Evolutionary conservation across 106 monocot genomes (phyloP).

Genomic region (Platanthera zijinensis): DNA sequence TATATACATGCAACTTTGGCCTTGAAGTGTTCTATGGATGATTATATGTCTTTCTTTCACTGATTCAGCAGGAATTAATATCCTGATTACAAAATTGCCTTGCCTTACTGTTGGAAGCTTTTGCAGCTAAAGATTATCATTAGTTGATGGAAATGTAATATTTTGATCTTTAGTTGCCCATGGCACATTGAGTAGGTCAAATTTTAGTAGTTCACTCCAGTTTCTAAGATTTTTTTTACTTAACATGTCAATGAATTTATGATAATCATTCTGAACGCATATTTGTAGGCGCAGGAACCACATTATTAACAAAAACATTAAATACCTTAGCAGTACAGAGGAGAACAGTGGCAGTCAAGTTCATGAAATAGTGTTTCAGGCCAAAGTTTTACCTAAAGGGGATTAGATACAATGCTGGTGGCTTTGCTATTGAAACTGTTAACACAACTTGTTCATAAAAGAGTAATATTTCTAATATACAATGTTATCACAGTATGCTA

Average conservation of each 20-base stretch:
- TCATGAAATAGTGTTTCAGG: no score
- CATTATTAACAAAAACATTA: no score
- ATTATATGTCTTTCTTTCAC: neutral
- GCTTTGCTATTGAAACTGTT: no score
- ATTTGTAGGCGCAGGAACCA: neutral
- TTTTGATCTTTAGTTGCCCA: neutral
- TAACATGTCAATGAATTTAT: neutral
- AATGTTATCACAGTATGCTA: no score
- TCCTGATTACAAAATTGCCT: neutral
- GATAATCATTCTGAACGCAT: neutral
- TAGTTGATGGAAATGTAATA: neutral
- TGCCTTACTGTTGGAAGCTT: neutral
- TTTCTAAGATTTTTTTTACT: neutral
- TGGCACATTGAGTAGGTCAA: neutral
- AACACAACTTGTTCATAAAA: no score
- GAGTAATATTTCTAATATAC: no score
- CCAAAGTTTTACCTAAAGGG: no score
- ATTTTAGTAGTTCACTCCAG: neutral
- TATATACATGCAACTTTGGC: neutral
- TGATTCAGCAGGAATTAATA: neutral
- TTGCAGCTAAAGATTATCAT: neutral
- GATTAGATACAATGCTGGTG: no score
- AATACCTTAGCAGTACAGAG: no score
- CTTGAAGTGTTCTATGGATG: neutral
- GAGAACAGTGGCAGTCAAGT: no score